These are phyloP conservation scores for Hirsutella rhossiliensis DNA, from an alignment of 2,329 filamentous ascomycete species.

Conservation along the genomic window DNA sequence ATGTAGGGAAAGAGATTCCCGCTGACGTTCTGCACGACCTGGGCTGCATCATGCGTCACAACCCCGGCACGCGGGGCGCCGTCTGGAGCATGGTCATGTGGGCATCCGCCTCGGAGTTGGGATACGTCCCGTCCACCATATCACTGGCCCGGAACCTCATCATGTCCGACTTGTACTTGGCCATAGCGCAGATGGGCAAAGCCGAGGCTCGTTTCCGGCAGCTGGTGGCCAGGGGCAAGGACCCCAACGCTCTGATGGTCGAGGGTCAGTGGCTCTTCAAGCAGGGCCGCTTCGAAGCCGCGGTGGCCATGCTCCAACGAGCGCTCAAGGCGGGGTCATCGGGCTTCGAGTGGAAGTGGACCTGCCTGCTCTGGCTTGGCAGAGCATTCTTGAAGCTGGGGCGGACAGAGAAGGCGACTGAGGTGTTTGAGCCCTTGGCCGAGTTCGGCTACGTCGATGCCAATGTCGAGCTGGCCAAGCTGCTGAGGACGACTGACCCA, in stretches of 20 bases:
- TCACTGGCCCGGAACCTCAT: constrained; percentile 12
- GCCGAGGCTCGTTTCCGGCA: constrained; percentile 17
- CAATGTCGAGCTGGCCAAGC: constrained; percentile 13
- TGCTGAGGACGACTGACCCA: constrained; percentile 10
- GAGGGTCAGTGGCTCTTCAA: constrained; percentile 17
- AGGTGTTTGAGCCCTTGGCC: constrained; percentile 10
- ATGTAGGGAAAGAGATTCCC: constrained; percentile 9
- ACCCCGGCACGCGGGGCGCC: constrained; percentile 2
- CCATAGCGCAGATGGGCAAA: constrained; percentile 5
- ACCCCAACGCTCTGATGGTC: constrained; percentile 22
- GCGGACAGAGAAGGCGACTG: constrained; percentile 10
- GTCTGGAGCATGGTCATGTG: constrained; percentile 15
- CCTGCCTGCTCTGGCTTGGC: constrained; percentile 14
- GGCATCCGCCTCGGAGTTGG: constrained; percentile 17
- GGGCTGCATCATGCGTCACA: constrained; percentile 14
- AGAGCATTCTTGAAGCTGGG: constrained; percentile 12
- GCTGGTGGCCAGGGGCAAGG: constrained; percentile 15
- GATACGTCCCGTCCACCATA: constrained; percentile 18
- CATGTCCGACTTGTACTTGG: constrained; percentile 8
- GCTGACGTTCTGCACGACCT: constrained; percentile 13
- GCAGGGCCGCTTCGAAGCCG: constrained; percentile 11
- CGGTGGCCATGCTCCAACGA: constrained; percentile 9
- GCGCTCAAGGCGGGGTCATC: constrained; percentile 10
- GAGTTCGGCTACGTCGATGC: constrained; percentile 12
- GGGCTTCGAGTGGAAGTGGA: constrained; percentile 14